Evolutionary conservation across 139 green algal species (phyloP), one percentile per base, ranked within the genome.

Genomic region (Micractinium conductrix): DNA sequence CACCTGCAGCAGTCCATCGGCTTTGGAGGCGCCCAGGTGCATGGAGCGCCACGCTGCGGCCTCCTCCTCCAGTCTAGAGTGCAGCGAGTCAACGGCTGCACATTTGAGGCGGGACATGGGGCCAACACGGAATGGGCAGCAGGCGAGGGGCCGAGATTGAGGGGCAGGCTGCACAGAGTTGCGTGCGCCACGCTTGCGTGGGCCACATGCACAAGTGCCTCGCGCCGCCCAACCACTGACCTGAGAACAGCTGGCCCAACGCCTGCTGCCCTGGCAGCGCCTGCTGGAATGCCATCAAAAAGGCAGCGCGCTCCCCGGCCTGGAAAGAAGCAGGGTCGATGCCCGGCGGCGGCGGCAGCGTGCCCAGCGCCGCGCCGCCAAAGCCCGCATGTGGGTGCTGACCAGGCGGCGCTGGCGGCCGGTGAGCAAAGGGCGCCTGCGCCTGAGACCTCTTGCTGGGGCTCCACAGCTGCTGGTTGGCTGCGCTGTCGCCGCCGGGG

Each of bases 241-340:
- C 76, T n/a, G 78, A 75, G 70, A 87, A 87, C 45, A 88, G 72
- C 58, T 85, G 83, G 2, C 85, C 85, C n/a, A 88, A 71, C 2
- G 85, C 85, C 65, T 88, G 85, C 80, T 88, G 85, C 62, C 60
- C 65, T 8, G 85, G 85, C 79, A 88, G 80, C n/a, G 85, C 84
- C 72, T 88, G 70, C 30, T 85, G 62, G 30, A 88, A 88, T 0
- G 85, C 85, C 28, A 42, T 43, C 62, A 87, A 42, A 3, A 87
- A 55, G 0, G 79, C 85, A 14, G 85, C 70, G 1, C 73, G 85
- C 85, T 88, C 79, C 19, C 85, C 85, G 40, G 85, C 85, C 53
- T 72, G 38, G 35, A 62, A 88, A 0, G 85, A 83, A 6, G 80
- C 60, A 0, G 75, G 24, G 33, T 88, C 80, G 72, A 83, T 60